A percentile compares a stretch with the other conserved stretches of the same genome.
phyloP scores from a whole-genome alignment of 495 filamentous ascomycete species.

The Lepraria neglecta region DNA sequence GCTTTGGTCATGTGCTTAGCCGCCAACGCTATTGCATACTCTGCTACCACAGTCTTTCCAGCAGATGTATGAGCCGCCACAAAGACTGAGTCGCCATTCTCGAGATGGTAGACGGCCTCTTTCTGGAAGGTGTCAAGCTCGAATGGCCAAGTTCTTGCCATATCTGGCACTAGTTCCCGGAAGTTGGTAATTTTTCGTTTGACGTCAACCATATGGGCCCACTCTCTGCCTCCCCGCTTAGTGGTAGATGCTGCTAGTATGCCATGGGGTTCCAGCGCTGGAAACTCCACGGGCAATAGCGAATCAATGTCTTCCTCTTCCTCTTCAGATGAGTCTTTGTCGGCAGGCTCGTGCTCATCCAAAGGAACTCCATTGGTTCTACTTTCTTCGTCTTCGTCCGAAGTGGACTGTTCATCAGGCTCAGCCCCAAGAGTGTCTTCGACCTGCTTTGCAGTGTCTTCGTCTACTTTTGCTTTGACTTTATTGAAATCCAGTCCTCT shows the following conservation, averaged over 20 bases:
- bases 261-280: conserved; percentile 78
- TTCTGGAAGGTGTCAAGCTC: conserved; percentile 98
- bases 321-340: conserved; percentile 27
- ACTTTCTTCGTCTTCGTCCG: conserved; percentile 33
- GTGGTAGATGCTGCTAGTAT: conserved; percentile 64
- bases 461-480: conserved; percentile 49
- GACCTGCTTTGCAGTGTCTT: conserved; percentile 60
- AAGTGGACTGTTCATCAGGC: conserved; percentile 36
- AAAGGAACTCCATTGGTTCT: conserved; percentile 3
- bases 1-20: conserved; percentile 98
- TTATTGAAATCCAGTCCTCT: conserved; percentile 71
- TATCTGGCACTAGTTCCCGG: conserved; percentile 83
- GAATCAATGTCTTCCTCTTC: conserved; percentile 81
- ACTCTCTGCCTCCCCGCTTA: conserved; percentile 73
- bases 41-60: conserved; percentile 95
- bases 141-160: conserved; percentile 94
- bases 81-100: conserved; percentile 94
- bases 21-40: conserved; percentile 94
- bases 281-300: conserved; percentile 87
- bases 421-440: conserved; percentile 68
- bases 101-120: conserved; percentile 94
- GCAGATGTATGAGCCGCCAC: conserved; percentile 98
- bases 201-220: conserved; percentile 97
- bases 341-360: conserved; percentile 6
- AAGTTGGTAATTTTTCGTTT: conserved; percentile 89